A percentile compares a stretch with the other conserved stretches of the same genome.
Evolutionary conservation across 805 yeast genomes (phyloP).

Genomic region (Yamadazyma paraphyllophila): DNA sequence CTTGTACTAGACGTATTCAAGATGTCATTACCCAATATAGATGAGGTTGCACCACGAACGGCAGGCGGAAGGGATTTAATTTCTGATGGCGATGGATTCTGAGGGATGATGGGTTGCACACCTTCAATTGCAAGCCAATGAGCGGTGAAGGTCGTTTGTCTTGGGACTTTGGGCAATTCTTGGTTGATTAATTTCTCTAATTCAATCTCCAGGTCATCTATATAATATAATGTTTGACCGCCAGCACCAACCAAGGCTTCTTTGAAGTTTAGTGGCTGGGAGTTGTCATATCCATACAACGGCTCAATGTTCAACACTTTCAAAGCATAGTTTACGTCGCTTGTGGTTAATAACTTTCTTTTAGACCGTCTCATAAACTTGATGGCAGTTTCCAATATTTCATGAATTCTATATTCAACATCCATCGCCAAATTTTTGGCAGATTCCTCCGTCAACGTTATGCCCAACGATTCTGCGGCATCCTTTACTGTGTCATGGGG

Average conservation of each 20-base stretch:
- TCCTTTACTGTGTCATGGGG: conserved; percentile 96
- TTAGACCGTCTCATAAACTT: conserved; percentile 95
- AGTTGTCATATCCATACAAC: conserved; percentile 77
- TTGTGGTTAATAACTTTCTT: conserved; percentile 73
- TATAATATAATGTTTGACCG: conserved; percentile 89
- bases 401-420: conserved; percentile 96
- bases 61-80: conserved; percentile 74
- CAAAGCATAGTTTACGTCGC: conserved; percentile 79
- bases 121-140: conserved; percentile 99
- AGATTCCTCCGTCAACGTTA: conserved; percentile 84
- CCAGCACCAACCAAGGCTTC: conserved; percentile 83
- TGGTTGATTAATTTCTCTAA: conserved; percentile 90
- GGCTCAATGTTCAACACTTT: conserved; percentile 91
- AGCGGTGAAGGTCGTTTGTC: conserved; percentile 88
- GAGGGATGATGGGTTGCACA: conserved; percentile 96
- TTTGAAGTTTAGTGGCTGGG: conserved; percentile 70
- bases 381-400: conserved; percentile 90
- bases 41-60: conserved; percentile 75
- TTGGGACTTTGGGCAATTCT: conserved; percentile 93
- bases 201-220: conserved; percentile 91
- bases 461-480: conserved; percentile 89
- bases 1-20: conserved; percentile 23
- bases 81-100: conserved; percentile 84
- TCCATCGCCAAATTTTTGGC: conserved; percentile 97
- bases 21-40: conserved; percentile 40